phyloP scores from a whole-genome alignment of 352 stramenopile species.

The Phytophthora citrophthora region DNA sequence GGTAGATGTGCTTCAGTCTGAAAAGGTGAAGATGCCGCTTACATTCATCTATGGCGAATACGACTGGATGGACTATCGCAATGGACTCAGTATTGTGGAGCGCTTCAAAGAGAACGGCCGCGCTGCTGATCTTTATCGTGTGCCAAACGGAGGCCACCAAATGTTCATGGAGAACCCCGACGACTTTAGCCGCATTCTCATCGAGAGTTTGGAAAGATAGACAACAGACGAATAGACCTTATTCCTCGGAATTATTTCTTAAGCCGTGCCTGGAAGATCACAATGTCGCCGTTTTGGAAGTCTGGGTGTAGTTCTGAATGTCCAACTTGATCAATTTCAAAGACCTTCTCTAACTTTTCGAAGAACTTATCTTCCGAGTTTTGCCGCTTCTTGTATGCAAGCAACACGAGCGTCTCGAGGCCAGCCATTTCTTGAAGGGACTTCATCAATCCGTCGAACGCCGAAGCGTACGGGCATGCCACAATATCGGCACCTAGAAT shows the following conservation, averaged over 20 bases:
- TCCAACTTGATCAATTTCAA: slow-evolving; percentile 51
- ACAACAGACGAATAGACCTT: slow-evolving; percentile 16
- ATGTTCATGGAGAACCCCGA: slow-evolving; percentile 85
- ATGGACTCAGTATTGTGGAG: slow-evolving; percentile 69
- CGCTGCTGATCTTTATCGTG: slow-evolving; percentile 56
- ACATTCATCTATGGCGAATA: slow-evolving; percentile 86
- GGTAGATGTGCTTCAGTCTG: slow-evolving; percentile 62
- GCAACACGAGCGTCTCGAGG: slow-evolving; percentile 54
- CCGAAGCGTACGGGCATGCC: slow-evolving; percentile 77
- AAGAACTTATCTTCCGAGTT: slow-evolving; percentile 76
- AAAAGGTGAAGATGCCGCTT: slow-evolving; percentile 75
- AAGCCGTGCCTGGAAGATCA: slow-evolving; percentile 59
- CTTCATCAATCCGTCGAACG: slow-evolving; percentile 66
- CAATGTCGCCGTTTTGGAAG: slow-evolving; percentile 69
- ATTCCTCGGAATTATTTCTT: slow-evolving; percentile 26
- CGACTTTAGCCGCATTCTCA: slow-evolving; percentile 70
- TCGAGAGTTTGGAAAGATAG: slow-evolving; percentile 44
- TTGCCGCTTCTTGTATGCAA: slow-evolving; percentile 83
- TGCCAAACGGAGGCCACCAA: slow-evolving; percentile 77
- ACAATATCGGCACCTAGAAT: slow-evolving; percentile 85
- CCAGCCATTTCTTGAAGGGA: slow-evolving; percentile 56
- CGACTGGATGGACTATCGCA: slow-evolving; percentile 89
- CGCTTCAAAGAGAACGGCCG: slow-evolving; percentile 43
- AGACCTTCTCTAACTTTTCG: slow-evolving; percentile 49
- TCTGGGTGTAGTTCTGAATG: slow-evolving; percentile 62